Conservation (phyloP, 2,329 filamentous ascomycete genomes). For the Penicillium sp. region DNA sequence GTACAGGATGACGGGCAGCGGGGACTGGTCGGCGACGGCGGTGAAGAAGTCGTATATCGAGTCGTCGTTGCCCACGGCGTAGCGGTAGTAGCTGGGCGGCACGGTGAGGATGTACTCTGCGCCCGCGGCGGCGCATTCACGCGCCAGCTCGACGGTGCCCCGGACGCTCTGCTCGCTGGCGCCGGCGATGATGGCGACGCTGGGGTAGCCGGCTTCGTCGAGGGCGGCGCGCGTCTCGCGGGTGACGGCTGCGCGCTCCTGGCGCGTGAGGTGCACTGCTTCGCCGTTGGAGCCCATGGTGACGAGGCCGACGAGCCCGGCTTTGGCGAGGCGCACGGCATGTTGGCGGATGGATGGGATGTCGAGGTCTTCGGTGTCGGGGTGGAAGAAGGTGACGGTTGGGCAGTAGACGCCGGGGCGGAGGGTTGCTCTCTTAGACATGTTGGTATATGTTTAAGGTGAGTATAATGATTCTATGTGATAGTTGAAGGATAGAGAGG, state of each 20-base stretch:
- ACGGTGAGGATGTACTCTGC: constrained; percentile 78
- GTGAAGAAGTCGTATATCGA: constrained; percentile 70
- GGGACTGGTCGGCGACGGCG: constrained; percentile 69
- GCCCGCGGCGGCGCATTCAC: constrained; percentile 62
- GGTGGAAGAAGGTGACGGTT: constrained; percentile 86
- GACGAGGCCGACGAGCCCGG: constrained; percentile 75
- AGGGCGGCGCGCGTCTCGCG: constrained; percentile 75
- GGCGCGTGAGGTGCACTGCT: constrained; percentile 75
- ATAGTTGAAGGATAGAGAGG: background rate
- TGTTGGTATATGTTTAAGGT: background rate
- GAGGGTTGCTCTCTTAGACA: constrained; percentile 51
- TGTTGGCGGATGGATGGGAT: constrained; percentile 75
- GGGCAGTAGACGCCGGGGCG: constrained; percentile 82
- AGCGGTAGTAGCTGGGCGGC: constrained; percentile 78
- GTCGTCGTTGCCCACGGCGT: constrained; percentile 65
- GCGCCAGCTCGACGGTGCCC: constrained; percentile 72
- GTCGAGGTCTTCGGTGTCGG: constrained; percentile 79
- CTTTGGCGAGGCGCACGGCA: constrained; percentile 70
- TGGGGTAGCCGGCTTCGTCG: constrained; percentile 70
- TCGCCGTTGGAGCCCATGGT: constrained; percentile 90
- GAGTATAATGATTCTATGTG: background rate
- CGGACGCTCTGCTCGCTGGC: constrained; percentile 77
- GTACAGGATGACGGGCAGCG: constrained; percentile 78
- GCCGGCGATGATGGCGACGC: constrained; percentile 77
- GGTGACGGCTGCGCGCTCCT: constrained; percentile 73